These are phyloP conservation scores for Solanum hybrid DNA, from an alignment of 305 asterid species.

Conservation along the genomic window DNA sequence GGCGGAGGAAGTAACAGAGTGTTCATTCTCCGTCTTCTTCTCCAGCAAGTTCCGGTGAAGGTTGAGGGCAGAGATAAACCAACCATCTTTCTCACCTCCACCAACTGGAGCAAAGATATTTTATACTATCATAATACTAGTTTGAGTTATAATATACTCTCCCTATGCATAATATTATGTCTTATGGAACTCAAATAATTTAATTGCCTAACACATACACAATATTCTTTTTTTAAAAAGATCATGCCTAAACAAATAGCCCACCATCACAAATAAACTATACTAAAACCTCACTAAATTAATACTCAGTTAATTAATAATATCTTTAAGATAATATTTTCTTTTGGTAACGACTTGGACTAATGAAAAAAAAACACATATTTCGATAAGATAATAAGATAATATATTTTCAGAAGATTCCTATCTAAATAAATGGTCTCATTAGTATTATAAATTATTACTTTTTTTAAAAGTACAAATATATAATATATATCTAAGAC, in stretches of 20 bases:
- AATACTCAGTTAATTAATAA: no score
- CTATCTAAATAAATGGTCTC: not conserved
- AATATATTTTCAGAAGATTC: no score
- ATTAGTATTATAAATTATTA: no score
- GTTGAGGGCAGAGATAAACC: not conserved
- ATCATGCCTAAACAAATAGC: not conserved
- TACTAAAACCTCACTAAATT: no score
- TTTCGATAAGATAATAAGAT: no score
- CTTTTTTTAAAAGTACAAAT: not conserved
- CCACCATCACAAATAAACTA: not conserved
- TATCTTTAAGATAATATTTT: no score
- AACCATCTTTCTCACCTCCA: not conserved
- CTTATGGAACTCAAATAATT: not conserved
- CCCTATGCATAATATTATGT: not conserved
- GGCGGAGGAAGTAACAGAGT: conserved; percentile 43
- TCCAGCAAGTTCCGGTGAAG: not conserved
- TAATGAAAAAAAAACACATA: not conserved
- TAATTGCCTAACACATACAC: not conserved
- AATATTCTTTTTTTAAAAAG: no score
- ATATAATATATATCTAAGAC: not conserved
- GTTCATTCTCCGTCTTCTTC: conserved; percentile 32
- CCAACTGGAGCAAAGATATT: not conserved
- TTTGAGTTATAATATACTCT: not conserved
- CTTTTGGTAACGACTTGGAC: not conserved
- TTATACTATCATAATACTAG: not conserved